Evolutionary conservation across 73 alveolate genomes (phyloP).

Genomic region (Blepharisma stoltei): DNA sequence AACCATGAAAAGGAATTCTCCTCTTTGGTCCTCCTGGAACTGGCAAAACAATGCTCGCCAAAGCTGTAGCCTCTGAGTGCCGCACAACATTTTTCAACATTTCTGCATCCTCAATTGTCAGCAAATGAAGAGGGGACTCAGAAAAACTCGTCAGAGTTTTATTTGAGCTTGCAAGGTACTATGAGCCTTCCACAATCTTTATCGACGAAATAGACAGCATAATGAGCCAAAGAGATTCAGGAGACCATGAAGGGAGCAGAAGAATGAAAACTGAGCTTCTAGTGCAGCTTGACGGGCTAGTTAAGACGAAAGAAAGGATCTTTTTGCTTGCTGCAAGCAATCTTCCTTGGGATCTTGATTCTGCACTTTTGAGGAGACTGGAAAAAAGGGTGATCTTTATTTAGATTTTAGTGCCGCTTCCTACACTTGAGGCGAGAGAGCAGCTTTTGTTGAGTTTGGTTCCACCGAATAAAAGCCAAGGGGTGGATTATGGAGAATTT

Average conservation of each 20-base stretch:
- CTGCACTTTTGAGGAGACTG: conserved; percentile 96
- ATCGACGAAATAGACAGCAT: conserved; percentile 98
- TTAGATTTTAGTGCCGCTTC: conserved; percentile 26
- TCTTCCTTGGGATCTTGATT: conserved; percentile 99
- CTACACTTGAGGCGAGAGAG: conserved; percentile 88
- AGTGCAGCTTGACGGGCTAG: conserved; percentile 94
- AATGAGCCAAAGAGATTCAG: conserved; percentile 88
- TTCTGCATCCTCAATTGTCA: conserved; percentile 94
- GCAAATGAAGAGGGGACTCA: conserved; percentile 99
- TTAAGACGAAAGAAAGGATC: conserved; percentile 89
- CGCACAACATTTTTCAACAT: conserved; percentile 96
- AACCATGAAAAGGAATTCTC: conserved; percentile 98
- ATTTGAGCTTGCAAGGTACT: conserved; percentile 96
- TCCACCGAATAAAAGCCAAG: conserved; percentile 66
- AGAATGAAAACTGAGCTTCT: conserved; percentile 99
- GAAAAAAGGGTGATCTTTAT: conserved; percentile 76
- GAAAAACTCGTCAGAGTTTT: conserved; percentile 94
- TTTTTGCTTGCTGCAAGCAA: conserved; percentile 98
- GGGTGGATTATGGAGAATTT: conserved; percentile 65
- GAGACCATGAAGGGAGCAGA: conserved; percentile 98
- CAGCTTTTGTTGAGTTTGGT: conserved; percentile 69
- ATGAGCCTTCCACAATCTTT: conserved; percentile 98
- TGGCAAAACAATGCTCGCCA: conserved; percentile 97
- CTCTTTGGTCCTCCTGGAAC: conserved; percentile 99
- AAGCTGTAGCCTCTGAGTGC: conserved; percentile 99